phyloP scores from a whole-genome alignment of 352 stramenopile species.

The Saprolegnia diclina region DNA sequence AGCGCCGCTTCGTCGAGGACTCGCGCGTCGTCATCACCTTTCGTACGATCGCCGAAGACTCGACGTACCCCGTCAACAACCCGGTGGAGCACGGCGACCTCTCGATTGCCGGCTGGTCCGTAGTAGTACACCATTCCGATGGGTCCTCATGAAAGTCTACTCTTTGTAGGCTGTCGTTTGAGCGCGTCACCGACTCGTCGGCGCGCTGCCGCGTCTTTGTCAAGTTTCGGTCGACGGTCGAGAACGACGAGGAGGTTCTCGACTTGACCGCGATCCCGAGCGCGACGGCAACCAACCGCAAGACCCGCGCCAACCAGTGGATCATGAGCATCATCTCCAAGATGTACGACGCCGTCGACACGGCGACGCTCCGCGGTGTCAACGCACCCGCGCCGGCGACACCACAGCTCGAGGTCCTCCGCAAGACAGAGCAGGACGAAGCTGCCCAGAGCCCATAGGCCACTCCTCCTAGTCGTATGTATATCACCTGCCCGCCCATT shows the following conservation, averaged over 20 bases:
- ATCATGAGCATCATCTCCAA: slow-evolving; percentile 28
- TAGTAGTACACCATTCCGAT: neutral
- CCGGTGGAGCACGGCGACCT: slow-evolving; percentile 15
- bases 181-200: slow-evolving; percentile 12
- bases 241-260: slow-evolving; percentile 10
- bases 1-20: slow-evolving; percentile 24
- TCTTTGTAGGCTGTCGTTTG: slow-evolving; percentile 26
- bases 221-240: slow-evolving; percentile 21
- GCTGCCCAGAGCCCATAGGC: neutral
- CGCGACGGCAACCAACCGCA: neutral
- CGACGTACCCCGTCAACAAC: neutral
- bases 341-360: slow-evolving; percentile 24
- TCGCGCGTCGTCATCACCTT: slow-evolving; percentile 18
- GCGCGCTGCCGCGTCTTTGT: slow-evolving; percentile 23
- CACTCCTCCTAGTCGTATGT: neutral
- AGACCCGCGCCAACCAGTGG: slow-evolving; percentile 26
- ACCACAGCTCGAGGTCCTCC: slow-evolving; percentile 4
- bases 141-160: neutral
- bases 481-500: neutral
- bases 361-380: slow-evolving; percentile 4
- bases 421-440: slow-evolving; percentile 2
- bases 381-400: neutral
- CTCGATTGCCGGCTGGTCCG: slow-evolving; percentile 22
- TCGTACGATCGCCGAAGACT: slow-evolving; percentile 24
- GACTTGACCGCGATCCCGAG: slow-evolving; percentile 2